Evolutionary conservation across 1,284 basidiomycete genomes (phyloP), one percentile per base, ranked within the genome.

Genomic region (Cystobasidiaceae sp.): DNA sequence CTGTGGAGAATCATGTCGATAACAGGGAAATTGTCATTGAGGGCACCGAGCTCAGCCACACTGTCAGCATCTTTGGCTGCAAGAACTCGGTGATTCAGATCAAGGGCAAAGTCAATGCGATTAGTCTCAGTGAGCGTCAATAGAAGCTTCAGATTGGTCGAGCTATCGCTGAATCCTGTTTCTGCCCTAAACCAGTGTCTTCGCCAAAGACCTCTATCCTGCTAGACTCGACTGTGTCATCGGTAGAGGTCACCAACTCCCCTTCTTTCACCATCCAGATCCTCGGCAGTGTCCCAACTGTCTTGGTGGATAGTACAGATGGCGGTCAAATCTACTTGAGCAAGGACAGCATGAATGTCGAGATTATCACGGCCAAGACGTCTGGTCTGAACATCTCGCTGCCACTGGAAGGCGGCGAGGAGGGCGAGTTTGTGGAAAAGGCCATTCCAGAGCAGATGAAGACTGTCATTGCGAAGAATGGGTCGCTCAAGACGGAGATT

Each of bases 381-480:
- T 93, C 89, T 74, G 84, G 87, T 32, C 88, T 99, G 78, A 99
- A 98, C 78, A 83, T 98, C 67, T 90, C 85, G 72, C 77, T 98
- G 48, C 94, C 94, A 0, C 86, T 88, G 1, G 92, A 94, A 75
- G 89, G 93, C 13, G 94, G 93, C 9, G 83, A 94, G 54, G 97
- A 93, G 73, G 96, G 93, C 11, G 83, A 94, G 56, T 97, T 93
- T 73, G 84, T 85, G 69, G 96, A 99, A 78, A 85, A 86, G 71
- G 84, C 94, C 2, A 81, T 99, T 39, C 96, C 96, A 0, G 96
- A 99, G 79, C 97, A 97, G 88, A 82, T 99, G 77, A 90, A 86
- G 81, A 90, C 89, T 45, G 83, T 84, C 50, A 81, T 98, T 21
- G 81, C 84, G 75, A 80, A 85, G 70, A 92, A 93, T n/a, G 94